Evolutionary conservation across 2,329 filamentous ascomycete genomes (phyloP).

Genomic region (Neofusicoccum ribis): DNA sequence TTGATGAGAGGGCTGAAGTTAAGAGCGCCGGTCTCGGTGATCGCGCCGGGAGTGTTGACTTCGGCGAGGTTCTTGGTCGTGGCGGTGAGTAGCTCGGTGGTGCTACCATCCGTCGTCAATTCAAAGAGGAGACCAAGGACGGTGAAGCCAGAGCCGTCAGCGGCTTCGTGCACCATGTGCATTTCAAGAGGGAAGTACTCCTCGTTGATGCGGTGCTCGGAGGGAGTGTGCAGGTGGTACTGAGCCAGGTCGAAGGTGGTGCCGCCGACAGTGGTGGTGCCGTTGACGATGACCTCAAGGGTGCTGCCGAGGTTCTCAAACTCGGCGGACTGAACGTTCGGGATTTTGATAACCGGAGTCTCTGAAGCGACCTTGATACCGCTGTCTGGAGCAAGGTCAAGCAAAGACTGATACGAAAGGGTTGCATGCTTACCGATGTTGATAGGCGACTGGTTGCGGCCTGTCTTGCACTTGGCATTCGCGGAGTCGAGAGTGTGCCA

Average conservation of each 20-base stretch:
- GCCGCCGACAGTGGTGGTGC: constrained; percentile 45
- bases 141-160: constrained; percentile 37
- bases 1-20: constrained; percentile 45
- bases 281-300: constrained; percentile 57
- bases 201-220: constrained; percentile 57
- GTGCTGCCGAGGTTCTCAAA: constrained; percentile 62
- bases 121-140: constrained; percentile 47
- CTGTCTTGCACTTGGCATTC: constrained; percentile 51
- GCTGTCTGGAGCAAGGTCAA: constrained; percentile 26
- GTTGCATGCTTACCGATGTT: constrained; percentile 32
- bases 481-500: constrained; percentile 50
- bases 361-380: constrained; percentile 32
- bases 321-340: constrained; percentile 46
- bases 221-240: constrained; percentile 63
- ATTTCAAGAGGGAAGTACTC: constrained; percentile 51
- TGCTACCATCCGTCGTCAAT: constrained; percentile 36
- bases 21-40: constrained; percentile 40
- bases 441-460: constrained; percentile 58
- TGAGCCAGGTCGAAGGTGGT: constrained; percentile 51
- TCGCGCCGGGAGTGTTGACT: constrained; percentile 43
- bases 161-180: constrained; percentile 61
- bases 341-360: constrained; percentile 40
- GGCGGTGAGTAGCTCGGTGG: constrained; percentile 32
- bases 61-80: constrained; percentile 38
- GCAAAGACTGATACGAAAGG: neutral